Conservation (phyloP, 2,329 filamentous ascomycete genomes). For the Colletotrichum sojae region DNA sequence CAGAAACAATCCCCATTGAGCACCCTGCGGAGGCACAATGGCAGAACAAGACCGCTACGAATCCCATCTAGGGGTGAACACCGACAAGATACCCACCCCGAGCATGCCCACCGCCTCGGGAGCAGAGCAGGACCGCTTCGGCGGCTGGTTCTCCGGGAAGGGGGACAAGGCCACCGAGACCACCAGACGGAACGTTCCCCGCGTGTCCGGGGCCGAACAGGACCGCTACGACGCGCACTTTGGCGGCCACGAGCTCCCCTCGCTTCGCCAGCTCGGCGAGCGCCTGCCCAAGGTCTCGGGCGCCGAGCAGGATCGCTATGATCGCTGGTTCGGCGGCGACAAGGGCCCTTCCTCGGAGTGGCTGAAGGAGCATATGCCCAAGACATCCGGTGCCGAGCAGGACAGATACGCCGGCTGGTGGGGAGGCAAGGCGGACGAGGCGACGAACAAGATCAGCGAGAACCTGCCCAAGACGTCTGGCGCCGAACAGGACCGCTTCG, state of each 20-base stretch:
- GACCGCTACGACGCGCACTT: constrained; percentile 45
- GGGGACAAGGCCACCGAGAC: constrained; percentile 27
- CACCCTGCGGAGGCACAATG: constrained; percentile 32
- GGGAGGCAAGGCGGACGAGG: constrained; percentile 23
- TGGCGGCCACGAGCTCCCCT: constrained; percentile 39
- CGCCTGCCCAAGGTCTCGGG: constrained; percentile 34
- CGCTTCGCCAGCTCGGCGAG: constrained; percentile 11
- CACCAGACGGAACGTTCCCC: constrained; percentile 35
- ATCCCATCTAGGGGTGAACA: constrained; percentile 38
- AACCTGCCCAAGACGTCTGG: constrained; percentile 36
- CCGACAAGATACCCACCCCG: constrained; percentile 29
- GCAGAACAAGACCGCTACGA: constrained; percentile 43
- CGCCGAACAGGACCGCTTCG: constrained; percentile 43
- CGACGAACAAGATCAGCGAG: constrained; percentile 27
- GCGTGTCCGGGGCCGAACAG: constrained; percentile 44
- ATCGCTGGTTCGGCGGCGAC: constrained; percentile 41
- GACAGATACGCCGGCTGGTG: constrained; percentile 41
- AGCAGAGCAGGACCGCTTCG: constrained; percentile 35
- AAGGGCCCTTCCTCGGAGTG: constrained; percentile 22
- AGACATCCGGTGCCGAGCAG: constrained; percentile 42
- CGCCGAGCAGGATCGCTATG: constrained; percentile 42
- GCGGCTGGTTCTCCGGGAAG: constrained; percentile 34
- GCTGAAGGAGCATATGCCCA: constrained; percentile 28
- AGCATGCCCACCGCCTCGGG: constrained; percentile 36
- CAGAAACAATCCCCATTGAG: constrained; percentile 22